phyloP scores from a whole-genome alignment of 257 asterid species.

The Osmanthus fragrans region DNA sequence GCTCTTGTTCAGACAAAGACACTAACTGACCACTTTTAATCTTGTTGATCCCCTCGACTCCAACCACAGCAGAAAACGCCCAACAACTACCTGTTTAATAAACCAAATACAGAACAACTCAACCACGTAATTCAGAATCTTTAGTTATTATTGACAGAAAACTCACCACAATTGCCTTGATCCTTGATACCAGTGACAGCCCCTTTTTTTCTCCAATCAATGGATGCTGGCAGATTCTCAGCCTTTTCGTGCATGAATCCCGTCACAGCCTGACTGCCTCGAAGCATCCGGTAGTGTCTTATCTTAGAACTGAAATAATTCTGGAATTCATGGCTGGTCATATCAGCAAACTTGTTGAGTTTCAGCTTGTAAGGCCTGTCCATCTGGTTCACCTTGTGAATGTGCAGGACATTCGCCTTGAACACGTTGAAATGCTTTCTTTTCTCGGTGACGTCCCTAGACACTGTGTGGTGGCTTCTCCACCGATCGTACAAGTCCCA shows the following conservation, averaged over 20 bases:
- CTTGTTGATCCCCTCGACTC: constrained; percentile 87
- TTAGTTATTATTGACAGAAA: not conserved
- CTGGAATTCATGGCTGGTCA: constrained; percentile 74
- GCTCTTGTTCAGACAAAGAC: constrained; percentile 85
- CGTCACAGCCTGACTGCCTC: constrained; percentile 43
- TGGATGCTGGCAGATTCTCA: constrained; percentile 50
- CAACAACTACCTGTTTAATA: constrained; percentile 70
- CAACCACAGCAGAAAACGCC: constrained; percentile 91
- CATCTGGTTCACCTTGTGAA: constrained; percentile 68
- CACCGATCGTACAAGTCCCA: constrained; percentile 76
- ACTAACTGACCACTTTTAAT: constrained; percentile 62
- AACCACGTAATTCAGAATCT: not conserved
- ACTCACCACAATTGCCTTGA: constrained; percentile 85
- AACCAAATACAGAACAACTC: not conserved
- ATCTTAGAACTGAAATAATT: constrained; percentile 61
- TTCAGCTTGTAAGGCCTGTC: constrained; percentile 76
- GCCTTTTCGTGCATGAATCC: constrained; percentile 57
- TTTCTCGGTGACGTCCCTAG: constrained; percentile 63
- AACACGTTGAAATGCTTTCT: constrained; percentile 75
- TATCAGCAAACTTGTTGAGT: constrained; percentile 76
- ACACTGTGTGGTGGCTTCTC: constrained; percentile 79
- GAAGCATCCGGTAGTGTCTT: constrained; percentile 59
- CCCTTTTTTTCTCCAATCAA: constrained; percentile 90
- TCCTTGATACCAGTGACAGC: constrained; percentile 77
- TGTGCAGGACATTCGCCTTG: constrained; percentile 64